Evolutionary conservation across 148 eudicot species (phyloP), one percentile per base, ranked within the genome.

Genomic region (Chenopodium quinoa): DNA sequence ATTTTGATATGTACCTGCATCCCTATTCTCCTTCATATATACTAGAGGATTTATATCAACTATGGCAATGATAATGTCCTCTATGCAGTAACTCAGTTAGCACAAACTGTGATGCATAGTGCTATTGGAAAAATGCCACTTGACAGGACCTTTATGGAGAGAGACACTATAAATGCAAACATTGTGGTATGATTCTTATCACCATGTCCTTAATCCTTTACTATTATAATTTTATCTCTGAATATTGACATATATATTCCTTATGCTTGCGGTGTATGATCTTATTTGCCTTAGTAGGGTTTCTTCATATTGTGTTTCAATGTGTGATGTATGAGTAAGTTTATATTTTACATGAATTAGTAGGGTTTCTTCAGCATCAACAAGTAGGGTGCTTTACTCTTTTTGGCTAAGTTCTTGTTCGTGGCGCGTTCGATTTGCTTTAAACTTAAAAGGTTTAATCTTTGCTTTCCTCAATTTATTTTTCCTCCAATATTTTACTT

Each of bases 51-150:
- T 23, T 23, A 0, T 23, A 23, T 23, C 25, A 23, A 23, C 25
- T 96, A 96, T 87, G 98, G 99, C 27, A 97, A 93, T 77, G 97
- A 92, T 78, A 92, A 92, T 87, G 98, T 91, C 11, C 76, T 93
- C 75, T 90, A 82, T 88, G 98, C 98, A 2, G 93, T 96, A 22
- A 92, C 91, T 79, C 97, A 92, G 75, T 89, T 96, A 77, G 99
- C 99, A 0, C 99, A 96, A 86, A 92, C 98, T 46, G 92, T 95
- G 20, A 96, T 93, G 99, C 95, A 95, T 62, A 93, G 98, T 87
- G 98, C 94, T 80, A 90, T 96, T 56, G 98, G 98, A 47, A 94
- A 92, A 85, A 90, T 92, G 85, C 91, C 97, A 17, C 90, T 96
- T 73, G 99, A 96, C 85, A 96, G 90, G 87, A 96, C 95, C 20